Evolutionary conservation across 1,284 basidiomycete species (phyloP).

Genomic region (Naganishia liquefaciens): DNA sequence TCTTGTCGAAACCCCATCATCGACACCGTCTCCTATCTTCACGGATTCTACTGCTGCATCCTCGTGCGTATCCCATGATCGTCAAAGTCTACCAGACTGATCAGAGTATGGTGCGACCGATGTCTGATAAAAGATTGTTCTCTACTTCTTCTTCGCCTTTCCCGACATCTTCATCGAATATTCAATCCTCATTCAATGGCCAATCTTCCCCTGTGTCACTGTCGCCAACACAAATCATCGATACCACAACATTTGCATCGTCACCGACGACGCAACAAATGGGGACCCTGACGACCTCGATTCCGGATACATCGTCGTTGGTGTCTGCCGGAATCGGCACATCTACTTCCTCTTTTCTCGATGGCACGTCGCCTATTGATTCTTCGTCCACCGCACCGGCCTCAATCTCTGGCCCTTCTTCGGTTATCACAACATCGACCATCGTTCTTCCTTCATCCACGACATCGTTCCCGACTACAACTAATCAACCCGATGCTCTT

Average conservation of each 20-base stretch:
- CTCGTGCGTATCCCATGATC: slow-evolving; percentile 19
- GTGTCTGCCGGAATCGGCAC: too few relatives aligned
- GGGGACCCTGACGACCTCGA: too few relatives aligned
- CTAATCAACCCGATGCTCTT: background rate
- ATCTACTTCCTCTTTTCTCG: too few relatives aligned
- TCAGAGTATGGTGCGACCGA: slow-evolving; percentile 1
- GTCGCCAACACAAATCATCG: background rate
- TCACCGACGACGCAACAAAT: too few relatives aligned
- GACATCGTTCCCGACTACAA: background rate
- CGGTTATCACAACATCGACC: background rate
- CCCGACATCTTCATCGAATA: background rate
- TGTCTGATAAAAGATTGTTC: slow-evolving; percentile 8
- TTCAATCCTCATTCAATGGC: background rate
- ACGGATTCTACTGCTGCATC: background rate
- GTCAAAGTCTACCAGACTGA: slow-evolving; percentile 4
- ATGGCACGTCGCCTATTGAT: too few relatives aligned
- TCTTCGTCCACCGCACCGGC: too few relatives aligned
- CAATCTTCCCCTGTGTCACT: too few relatives aligned
- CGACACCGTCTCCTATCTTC: background rate
- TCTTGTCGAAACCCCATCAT: background rate
- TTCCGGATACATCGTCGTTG: too few relatives aligned
- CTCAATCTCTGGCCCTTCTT: background rate
- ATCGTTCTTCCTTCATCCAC: background rate
- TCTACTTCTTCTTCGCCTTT: slow-evolving; percentile 14
- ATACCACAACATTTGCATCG: background rate